A percentile compares a stretch with the other conserved stretches of the same genome.
These are phyloP conservation scores for Exophiala bonariae DNA, from an alignment of 2,329 filamentous ascomycete genomes.

Conservation along the genomic window DNA sequence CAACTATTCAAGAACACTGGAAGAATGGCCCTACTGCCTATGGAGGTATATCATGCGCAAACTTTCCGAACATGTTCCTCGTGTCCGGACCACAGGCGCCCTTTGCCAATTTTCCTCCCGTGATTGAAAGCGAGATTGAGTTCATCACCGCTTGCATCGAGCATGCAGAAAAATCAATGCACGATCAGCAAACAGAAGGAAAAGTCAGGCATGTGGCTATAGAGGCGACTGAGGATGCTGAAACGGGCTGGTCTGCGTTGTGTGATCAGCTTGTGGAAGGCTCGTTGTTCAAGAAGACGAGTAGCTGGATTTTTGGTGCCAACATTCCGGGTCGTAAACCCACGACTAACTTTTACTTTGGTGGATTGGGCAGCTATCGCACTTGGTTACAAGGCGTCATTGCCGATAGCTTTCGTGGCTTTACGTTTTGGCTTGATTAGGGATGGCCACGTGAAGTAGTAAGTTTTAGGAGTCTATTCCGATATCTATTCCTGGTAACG, in stretches of 20 bases:
- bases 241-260: slow-evolving; percentile 49
- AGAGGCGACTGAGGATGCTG: slow-evolving; percentile 48
- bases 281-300: slow-evolving; percentile 54
- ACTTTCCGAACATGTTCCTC: slow-evolving; percentile 52
- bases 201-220: slow-evolving; percentile 49
- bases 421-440: too few species aligned
- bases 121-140: slow-evolving; percentile 55
- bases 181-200: slow-evolving; percentile 35
- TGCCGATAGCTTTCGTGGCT: background rate
- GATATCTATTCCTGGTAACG: too few species aligned
- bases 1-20: slow-evolving; percentile 36
- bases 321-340: slow-evolving; percentile 53
- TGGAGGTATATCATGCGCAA: slow-evolving; percentile 39
- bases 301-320: slow-evolving; percentile 49
- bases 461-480: too few species aligned
- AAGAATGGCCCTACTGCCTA: slow-evolving; percentile 35
- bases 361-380: slow-evolving; percentile 5
- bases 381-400: background rate
- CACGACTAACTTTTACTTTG: slow-evolving; percentile 12
- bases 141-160: slow-evolving; percentile 37
- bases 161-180: slow-evolving; percentile 30
- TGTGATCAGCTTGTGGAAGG: slow-evolving; percentile 34
- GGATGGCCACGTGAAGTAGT: too few species aligned
- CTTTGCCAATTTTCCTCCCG: slow-evolving; percentile 56
- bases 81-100: slow-evolving; percentile 57